These are phyloP conservation scores for Teunomyces stri DNA, from an alignment of 805 yeast species.

Conservation along the genomic window DNA sequence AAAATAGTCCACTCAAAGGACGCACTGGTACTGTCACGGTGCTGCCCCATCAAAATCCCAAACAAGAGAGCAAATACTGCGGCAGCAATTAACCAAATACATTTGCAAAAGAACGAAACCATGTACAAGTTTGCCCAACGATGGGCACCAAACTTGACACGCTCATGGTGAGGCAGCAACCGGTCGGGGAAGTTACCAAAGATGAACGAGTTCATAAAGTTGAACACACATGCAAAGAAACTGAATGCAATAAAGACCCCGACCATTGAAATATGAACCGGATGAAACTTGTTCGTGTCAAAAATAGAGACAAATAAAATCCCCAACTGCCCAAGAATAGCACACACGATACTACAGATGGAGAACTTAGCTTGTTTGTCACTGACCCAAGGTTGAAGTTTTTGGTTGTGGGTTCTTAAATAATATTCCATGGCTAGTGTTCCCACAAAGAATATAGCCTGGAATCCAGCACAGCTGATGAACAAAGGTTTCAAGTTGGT, in stretches of 20 bases:
- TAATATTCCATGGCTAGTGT: slow-evolving; percentile 61
- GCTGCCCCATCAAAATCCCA: slow-evolving; percentile 41
- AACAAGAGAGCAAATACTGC: slow-evolving; percentile 67
- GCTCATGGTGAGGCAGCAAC: slow-evolving; percentile 38
- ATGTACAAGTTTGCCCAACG: slow-evolving; percentile 41
- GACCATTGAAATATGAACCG: slow-evolving; percentile 69
- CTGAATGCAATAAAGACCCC: slow-evolving; percentile 67
- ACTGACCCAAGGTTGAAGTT: slow-evolving; percentile 53
- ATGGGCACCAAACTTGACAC: slow-evolving; percentile 36
- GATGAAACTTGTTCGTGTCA: slow-evolving; percentile 56
- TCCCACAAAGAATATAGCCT: slow-evolving; percentile 70
- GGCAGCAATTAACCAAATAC: slow-evolving; percentile 65
- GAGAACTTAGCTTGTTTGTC: slow-evolving; percentile 42
- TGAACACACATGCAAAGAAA: slow-evolving; percentile 47
- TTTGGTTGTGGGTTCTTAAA: slow-evolving; percentile 47
- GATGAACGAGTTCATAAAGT: slow-evolving; percentile 35
- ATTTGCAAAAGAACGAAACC: slow-evolving; percentile 52
- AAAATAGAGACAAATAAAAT: slow-evolving; percentile 72
- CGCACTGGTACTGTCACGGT: slow-evolving; percentile 50
- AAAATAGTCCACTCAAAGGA: slow-evolving; percentile 82
- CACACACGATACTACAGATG: slow-evolving; percentile 42
- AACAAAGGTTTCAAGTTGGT: slow-evolving; percentile 82
- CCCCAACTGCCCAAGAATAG: slow-evolving; percentile 65
- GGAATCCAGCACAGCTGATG: slow-evolving; percentile 72
- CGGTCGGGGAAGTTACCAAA: slow-evolving; percentile 38